A percentile compares a stretch with the other conserved stretches of the same genome.
Conservation (phyloP, 371 early-diverging fungal species). For the Gilbertella persicaria region DNA sequence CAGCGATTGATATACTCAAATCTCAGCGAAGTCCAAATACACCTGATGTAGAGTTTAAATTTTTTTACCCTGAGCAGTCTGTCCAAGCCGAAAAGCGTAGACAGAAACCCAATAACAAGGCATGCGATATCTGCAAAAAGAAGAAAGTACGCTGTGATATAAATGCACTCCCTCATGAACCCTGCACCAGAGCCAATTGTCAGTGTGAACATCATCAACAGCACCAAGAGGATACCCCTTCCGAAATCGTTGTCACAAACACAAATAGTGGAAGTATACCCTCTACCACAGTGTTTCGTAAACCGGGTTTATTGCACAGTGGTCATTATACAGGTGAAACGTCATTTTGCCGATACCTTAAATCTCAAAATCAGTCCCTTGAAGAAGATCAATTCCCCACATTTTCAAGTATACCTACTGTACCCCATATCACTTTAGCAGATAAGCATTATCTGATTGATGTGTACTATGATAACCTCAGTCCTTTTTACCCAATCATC, state of each 20-base stretch:
- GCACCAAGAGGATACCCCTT: neutral
- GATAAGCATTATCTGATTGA: conserved; percentile 46
- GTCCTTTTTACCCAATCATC: conserved; percentile 56
- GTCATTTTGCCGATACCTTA: conserved; percentile 21
- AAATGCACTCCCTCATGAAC: conserved; percentile 9
- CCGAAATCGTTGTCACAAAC: neutral
- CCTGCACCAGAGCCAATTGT: conserved; percentile 15
- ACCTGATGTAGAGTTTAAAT: conserved; percentile 15
- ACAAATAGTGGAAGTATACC: conserved; percentile 9
- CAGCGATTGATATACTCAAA: conserved; percentile 14
- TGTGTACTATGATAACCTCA: conserved; percentile 54
- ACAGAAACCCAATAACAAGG: conserved; percentile 4
- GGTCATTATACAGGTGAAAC: conserved; percentile 29
- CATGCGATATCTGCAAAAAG: conserved; percentile 23
- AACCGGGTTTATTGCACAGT: conserved; percentile 18
- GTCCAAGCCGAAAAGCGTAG: conserved; percentile 1
- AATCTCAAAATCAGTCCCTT: neutral
- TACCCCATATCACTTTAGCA: conserved; percentile 8
- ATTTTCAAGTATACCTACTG: neutral
- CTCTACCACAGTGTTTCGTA: conserved; percentile 20
- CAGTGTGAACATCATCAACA: conserved; percentile 17
- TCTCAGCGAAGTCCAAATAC: conserved; percentile 14
- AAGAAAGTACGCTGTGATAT: conserved; percentile 25
- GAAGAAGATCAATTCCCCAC: conserved; percentile 16
- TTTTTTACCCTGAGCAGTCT: conserved; percentile 1